Evolutionary conservation across 164 flowering plant genomes (phyloP), one percentile per base, ranked within the genome.

Genomic region (Tetracentron sinense): DNA sequence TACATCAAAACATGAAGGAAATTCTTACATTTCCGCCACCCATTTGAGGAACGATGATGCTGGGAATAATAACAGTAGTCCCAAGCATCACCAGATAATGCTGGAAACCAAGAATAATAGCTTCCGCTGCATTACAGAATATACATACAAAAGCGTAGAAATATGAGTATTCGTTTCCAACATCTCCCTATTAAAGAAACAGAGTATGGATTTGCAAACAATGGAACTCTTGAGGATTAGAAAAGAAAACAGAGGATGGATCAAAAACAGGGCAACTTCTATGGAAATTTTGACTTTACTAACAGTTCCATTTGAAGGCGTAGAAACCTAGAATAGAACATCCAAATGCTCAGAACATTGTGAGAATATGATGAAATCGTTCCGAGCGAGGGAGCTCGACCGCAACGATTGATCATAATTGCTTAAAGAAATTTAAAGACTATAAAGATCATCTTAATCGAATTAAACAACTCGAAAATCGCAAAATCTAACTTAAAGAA

Each of bases 21-120:
- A 30, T 46, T 12, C 84, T 79, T 77, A 90, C 94, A 67, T 83
- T 53, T 44, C 72, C 72, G 11, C 97, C 97, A 20, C 94, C 97
- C 97, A 88, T 90, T 67, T 72, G 80, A 35, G 94, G 92, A 47
- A 90, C 97, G 23, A 85, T 48, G 25, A 82, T n/a, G 58, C 73
- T 81, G 12, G 92, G 85, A 55, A 88, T 82, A 29, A 85, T 38
- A n/a, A 83, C 87, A 19, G 72, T 84, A 0, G 63, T 79, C 6
- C 97, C 97, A 25, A 90, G 84, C 54, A 71, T 72, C 71, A 90
- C 66, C 20, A 90, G 3, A 63, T 81, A 88, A 67, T 90, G 90
- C 71, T 88, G 94, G 62, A 90, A 90, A 0, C 90, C 97, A 72
- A 90, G 56, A 8, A 78, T 14, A 2, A 86, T 21, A 15, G 89